Percentiles rank a stretch among this genome's conserved stretches.
Conservation (phyloP, 176 grass and related monocot species). For the Aechmea fasciata region DNA sequence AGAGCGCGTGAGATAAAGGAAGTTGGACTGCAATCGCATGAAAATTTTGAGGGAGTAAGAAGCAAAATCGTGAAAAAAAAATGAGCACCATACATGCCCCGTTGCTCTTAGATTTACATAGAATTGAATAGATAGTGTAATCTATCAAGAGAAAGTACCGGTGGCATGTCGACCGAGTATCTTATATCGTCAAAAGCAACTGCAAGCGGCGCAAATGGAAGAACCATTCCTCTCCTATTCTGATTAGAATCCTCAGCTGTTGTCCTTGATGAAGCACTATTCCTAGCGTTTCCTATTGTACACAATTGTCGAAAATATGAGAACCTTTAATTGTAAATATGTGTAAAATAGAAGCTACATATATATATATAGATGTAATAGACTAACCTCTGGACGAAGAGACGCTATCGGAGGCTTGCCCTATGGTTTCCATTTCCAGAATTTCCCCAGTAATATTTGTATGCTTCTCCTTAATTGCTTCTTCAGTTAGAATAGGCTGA, state of each 20-base stretch:
- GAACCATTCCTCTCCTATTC: conserved; percentile 55
- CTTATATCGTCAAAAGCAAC: conserved; percentile 49
- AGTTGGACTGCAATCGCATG: too few species aligned
- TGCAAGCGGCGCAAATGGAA: conserved; percentile 42
- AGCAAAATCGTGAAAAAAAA: too few species aligned
- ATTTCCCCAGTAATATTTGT: conserved; percentile 48
- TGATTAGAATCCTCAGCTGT: background rate
- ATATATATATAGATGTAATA: background rate
- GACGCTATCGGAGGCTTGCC: conserved; percentile 11
- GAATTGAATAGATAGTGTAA: too few species aligned
- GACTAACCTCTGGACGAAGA: conserved; percentile 23
- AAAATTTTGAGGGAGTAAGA: too few species aligned
- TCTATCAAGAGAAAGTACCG: conserved; percentile 12
- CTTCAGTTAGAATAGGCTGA: conserved; percentile 46
- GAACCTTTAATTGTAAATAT: too few species aligned
- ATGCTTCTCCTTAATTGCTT: conserved; percentile 53
- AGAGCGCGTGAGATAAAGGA: too few species aligned
- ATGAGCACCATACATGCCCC: too few species aligned
- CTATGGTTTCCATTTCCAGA: background rate
- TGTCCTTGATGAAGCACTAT: conserved; percentile 14
- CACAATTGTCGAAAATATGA: background rate
- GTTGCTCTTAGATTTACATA: too few species aligned
- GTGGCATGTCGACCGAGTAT: conserved; percentile 66
- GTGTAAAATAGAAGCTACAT: too few species aligned
- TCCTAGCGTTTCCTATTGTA: conserved; percentile 8